These are phyloP conservation scores for Calocera viscosa DNA, from an alignment of 768 basidiomycete genomes.

Conservation along the genomic window DNA sequence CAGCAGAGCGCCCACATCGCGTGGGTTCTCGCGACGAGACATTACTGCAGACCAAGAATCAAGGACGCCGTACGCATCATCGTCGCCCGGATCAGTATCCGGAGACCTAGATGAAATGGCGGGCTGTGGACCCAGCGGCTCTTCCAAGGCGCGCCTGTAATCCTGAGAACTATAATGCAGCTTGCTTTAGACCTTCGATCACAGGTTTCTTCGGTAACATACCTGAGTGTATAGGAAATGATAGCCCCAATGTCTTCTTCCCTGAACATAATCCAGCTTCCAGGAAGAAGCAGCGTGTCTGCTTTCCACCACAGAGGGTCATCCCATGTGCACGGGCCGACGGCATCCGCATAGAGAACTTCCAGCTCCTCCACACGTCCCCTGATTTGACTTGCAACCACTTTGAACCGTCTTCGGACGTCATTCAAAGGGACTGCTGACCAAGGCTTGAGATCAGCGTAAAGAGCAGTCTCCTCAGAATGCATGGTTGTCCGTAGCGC, in stretches of 20 bases:
- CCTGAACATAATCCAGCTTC: conserved; percentile 49
- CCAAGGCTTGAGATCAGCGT: conserved; percentile 40
- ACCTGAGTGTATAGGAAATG: conserved; percentile 66
- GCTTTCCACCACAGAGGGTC: conserved; percentile 57
- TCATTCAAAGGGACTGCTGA: conserved; percentile 43
- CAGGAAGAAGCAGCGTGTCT: conserved; percentile 52
- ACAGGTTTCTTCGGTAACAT: conserved; percentile 18
- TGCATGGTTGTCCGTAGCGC: not conserved
- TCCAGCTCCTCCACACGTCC: conserved; percentile 34
- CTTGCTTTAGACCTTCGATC: not conserved
- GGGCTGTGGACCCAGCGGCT: conserved; percentile 9
- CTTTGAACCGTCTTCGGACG: conserved; percentile 45
- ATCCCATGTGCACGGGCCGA: conserved; percentile 21
- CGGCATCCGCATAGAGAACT: conserved; percentile 11
- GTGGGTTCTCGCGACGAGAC: conserved; percentile 49
- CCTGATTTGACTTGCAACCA: conserved; percentile 40
- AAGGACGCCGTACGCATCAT: conserved; percentile 42
- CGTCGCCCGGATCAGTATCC: conserved; percentile 31
- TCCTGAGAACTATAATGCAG: conserved; percentile 4
- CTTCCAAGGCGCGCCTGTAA: not conserved
- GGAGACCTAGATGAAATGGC: conserved; percentile 45
- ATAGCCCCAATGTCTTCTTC: conserved; percentile 70
- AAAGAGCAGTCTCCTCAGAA: conserved; percentile 35
- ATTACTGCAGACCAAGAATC: conserved; percentile 51
- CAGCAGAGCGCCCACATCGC: conserved; percentile 45